Evolutionary conservation across 2,329 filamentous ascomycete genomes (phyloP).

Genomic region (Coniochaeta hoffmannii): DNA sequence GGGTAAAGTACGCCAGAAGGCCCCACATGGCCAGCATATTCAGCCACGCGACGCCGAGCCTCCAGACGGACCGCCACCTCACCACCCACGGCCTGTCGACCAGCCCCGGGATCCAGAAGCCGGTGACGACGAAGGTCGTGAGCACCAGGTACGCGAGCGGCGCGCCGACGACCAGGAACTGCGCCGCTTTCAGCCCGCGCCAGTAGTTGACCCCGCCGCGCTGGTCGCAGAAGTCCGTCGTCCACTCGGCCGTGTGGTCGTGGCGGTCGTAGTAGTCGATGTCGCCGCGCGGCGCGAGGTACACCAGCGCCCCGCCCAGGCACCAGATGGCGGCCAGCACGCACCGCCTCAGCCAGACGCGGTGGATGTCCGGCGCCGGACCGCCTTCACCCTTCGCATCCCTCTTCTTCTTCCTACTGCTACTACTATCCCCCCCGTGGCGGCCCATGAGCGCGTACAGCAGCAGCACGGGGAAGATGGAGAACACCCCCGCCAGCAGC

Average conservation of each 20-base stretch:
- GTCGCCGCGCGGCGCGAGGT: constrained; percentile 10
- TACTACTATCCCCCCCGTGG: background rate
- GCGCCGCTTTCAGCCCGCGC: constrained; percentile 6
- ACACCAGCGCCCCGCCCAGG: constrained; percentile 7
- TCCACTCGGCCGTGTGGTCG: background rate
- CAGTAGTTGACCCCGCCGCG: constrained; percentile 11
- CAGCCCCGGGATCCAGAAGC: constrained; percentile 9
- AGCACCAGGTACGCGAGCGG: constrained; percentile 10
- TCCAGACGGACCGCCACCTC: constrained; percentile 2
- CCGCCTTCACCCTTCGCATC: background rate
- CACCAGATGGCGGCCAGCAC: constrained; percentile 10
- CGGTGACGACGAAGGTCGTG: constrained; percentile 10
- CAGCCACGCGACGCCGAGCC: constrained; percentile 4
- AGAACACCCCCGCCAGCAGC: constrained; percentile 7
- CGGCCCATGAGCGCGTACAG: constrained; percentile 9
- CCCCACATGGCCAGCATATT: constrained; percentile 7
- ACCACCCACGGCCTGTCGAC: constrained; percentile 3
- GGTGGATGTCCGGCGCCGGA: background rate
- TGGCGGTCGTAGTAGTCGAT: constrained; percentile 8
- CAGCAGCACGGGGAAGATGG: constrained; percentile 10
- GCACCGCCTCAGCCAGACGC: constrained; percentile 9
- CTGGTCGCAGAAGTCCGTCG: constrained; percentile 8
- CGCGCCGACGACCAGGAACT: constrained; percentile 10
- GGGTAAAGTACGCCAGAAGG: constrained; percentile 2
- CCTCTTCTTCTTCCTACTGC: background rate